Evolutionary conservation across 495 filamentous ascomycete species (phyloP).

Genomic region (Aspergillus cavernicola): DNA sequence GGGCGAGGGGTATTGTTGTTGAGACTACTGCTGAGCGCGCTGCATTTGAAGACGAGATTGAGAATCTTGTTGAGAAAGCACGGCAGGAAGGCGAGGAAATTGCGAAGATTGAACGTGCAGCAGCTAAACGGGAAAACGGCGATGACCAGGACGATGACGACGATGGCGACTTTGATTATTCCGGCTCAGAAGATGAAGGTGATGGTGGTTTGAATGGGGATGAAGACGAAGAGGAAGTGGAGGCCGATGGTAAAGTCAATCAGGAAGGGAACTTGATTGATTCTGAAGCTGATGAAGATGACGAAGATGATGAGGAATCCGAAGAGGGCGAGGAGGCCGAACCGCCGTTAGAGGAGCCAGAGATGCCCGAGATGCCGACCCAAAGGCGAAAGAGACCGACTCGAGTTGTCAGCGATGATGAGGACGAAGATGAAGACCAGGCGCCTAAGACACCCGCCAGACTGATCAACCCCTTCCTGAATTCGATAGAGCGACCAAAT

Average conservation of each 20-base stretch:
- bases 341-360: slow-evolving; percentile 22
- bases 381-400: slow-evolving; percentile 36
- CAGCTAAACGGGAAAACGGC: slow-evolving; percentile 64
- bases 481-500: slow-evolving; percentile 34
- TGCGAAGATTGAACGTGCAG: slow-evolving; percentile 67
- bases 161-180: slow-evolving; percentile 39
- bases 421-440: slow-evolving; percentile 50
- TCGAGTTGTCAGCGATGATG: slow-evolving; percentile 49
- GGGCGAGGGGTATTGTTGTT: slow-evolving; percentile 74
- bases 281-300: slow-evolving; percentile 49
- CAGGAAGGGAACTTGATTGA: slow-evolving; percentile 50
- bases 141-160: slow-evolving; percentile 54
- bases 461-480: slow-evolving; percentile 21
- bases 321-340: slow-evolving; percentile 26
- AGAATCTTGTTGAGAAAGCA: slow-evolving; percentile 82
- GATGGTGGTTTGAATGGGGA: slow-evolving; percentile 51
- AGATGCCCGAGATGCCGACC: slow-evolving; percentile 18
- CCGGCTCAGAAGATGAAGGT: slow-evolving; percentile 51
- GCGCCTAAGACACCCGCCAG: slow-evolving; percentile 33
- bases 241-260: slow-evolving; percentile 42
- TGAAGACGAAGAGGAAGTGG: slow-evolving; percentile 47
- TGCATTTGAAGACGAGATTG: slow-evolving; percentile 73
- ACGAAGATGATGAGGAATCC: slow-evolving; percentile 45
- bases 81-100: slow-evolving; percentile 77
- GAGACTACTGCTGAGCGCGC: slow-evolving; percentile 83